Percentiles rank a stretch among this genome's conserved stretches.
phyloP scores from a whole-genome alignment of 495 filamentous ascomycete genomes.

The Beverwykella pulmonaria region DNA sequence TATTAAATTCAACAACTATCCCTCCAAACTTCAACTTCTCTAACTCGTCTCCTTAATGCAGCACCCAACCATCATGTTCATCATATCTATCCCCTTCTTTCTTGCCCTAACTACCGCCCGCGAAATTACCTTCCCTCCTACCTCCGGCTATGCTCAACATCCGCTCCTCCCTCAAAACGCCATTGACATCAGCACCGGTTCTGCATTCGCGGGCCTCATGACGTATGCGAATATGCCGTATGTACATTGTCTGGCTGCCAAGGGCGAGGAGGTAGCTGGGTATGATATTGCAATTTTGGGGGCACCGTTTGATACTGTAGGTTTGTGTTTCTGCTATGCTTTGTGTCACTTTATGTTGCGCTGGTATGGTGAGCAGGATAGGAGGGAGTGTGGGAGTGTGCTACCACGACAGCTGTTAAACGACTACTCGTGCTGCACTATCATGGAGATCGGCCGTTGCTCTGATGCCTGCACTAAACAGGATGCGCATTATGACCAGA shows the following conservation, averaged over 20 bases:
- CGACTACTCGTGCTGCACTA: no score
- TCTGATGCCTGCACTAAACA: no score
- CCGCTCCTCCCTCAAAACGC: conserved; percentile 2
- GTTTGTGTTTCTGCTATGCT: conserved; percentile 13
- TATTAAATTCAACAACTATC: no score
- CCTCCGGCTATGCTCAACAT: conserved; percentile 38
- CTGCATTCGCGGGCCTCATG: conserved; percentile 50
- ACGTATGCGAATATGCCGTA: conserved; percentile 57
- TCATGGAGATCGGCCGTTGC: no score
- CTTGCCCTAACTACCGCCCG: conserved; percentile 23
- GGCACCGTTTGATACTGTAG: conserved; percentile 59
- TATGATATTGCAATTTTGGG: conserved; percentile 86
- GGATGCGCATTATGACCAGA: no score
- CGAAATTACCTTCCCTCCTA: conserved; percentile 50
- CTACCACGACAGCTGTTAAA: no score
- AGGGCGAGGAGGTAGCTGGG: conserved; percentile 52
- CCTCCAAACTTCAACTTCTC: no score
- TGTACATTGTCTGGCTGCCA: conserved; percentile 48
- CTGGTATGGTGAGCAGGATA: no score
- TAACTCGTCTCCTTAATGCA: no score
- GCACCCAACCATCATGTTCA: no score
- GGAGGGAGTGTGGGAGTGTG: no score
- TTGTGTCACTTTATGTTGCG: background rate
- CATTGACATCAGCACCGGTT: conserved; percentile 43
- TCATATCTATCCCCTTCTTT: no score